Evolutionary conservation across 2,329 filamentous ascomycete species (phyloP).

Genomic region (Ascochyta clinopodiicola): DNA sequence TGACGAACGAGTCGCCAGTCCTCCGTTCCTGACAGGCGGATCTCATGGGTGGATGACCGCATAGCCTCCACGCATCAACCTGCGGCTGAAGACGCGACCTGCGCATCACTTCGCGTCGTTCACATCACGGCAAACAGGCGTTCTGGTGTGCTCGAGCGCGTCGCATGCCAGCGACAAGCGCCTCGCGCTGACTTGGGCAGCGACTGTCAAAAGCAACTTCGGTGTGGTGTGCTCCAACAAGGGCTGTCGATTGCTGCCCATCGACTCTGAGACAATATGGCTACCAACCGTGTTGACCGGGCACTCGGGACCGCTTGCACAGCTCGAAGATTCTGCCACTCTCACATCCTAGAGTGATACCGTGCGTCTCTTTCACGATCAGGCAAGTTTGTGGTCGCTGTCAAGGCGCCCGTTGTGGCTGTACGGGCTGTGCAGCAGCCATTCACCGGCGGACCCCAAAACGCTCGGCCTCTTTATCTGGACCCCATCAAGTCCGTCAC

Average conservation of each 20-base stretch:
- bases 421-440: conserved; percentile 42
- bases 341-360: neutral
- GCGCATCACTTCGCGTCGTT: conserved; percentile 7
- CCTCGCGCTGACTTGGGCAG: conserved; percentile 1
- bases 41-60: conserved; percentile 23
- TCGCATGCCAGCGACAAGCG: conserved; percentile 5
- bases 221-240: conserved; percentile 19
- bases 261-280: conserved; percentile 27
- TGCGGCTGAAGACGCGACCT: conserved; percentile 10
- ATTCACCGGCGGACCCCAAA: conserved; percentile 35
- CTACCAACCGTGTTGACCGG: conserved; percentile 3
- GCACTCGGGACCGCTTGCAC: neutral
- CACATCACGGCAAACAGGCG: conserved; percentile 12
- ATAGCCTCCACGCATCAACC: conserved; percentile 27
- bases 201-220: neutral
- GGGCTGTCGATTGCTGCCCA: conserved; percentile 35
- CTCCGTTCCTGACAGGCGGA: conserved; percentile 29
- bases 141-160: conserved; percentile 3
- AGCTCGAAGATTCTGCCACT: neutral
- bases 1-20: conserved; percentile 27
- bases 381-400: conserved; percentile 9
- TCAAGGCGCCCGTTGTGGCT: conserved; percentile 15
- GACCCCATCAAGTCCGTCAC: conserved; percentile 27
- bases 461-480: conserved; percentile 32
- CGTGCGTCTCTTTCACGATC: neutral